Percentiles rank a stretch among this genome's conserved stretches.
phyloP scores from a whole-genome alignment of 1,284 basidiomycete species.

The Sporisorium graminicola region DNA sequence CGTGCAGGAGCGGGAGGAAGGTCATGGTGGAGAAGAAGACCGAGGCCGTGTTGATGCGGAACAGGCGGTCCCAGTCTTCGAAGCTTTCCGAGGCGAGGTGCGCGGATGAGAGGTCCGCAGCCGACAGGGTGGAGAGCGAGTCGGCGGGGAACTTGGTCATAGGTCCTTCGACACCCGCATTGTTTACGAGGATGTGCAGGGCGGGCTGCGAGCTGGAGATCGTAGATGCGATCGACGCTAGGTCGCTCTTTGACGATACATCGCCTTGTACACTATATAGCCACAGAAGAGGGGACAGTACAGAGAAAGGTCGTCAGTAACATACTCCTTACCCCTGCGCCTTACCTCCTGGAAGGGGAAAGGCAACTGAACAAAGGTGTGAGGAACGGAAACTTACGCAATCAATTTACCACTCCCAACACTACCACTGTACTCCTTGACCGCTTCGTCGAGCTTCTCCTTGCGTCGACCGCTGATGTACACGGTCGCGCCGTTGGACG shows the following conservation, averaged over 20 bases:
- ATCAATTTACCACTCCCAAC: slow-evolving; percentile 22
- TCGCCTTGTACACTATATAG: slow-evolving; percentile 43
- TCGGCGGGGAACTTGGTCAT: slow-evolving; percentile 42
- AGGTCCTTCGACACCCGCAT: slow-evolving; percentile 61
- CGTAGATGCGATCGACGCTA: slow-evolving; percentile 24
- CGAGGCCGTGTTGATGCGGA: slow-evolving; percentile 46
- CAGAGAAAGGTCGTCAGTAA: no score
- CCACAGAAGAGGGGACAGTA: no score
- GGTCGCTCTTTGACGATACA: slow-evolving; percentile 46
- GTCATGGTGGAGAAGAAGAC: slow-evolving; percentile 62
- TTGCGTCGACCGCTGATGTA: slow-evolving; percentile 60
- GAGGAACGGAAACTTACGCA: slow-evolving; percentile 26
- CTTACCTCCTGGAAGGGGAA: no score
- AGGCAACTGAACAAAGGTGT: background rate
- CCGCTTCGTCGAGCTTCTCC: slow-evolving; percentile 47
- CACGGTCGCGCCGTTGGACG: slow-evolving; percentile 62
- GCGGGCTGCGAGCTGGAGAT: slow-evolving; percentile 23
- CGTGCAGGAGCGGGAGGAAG: slow-evolving; percentile 57
- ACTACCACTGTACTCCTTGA: slow-evolving; percentile 4
- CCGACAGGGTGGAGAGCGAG: slow-evolving; percentile 3
- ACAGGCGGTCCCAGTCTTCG: slow-evolving; percentile 49
- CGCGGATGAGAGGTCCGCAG: slow-evolving; percentile 17
- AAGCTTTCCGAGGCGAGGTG: slow-evolving; percentile 48
- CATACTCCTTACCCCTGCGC: no score
- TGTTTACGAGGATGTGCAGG: slow-evolving; percentile 63